Conservation (phyloP, 768 basidiomycete genomes). For the Tylopilus sp. region DNA sequence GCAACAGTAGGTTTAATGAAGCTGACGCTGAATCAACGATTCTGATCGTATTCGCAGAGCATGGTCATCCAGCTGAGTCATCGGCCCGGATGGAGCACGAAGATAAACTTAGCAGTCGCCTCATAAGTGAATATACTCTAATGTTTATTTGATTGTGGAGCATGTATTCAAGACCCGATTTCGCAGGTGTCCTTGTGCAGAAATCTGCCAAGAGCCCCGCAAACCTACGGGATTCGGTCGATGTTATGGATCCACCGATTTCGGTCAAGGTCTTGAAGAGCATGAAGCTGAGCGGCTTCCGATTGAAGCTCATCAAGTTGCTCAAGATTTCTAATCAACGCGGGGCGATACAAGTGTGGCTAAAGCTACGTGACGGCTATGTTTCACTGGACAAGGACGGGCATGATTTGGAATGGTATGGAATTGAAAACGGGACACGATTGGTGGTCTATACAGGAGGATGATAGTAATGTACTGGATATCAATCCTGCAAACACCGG, state of each 20-base stretch:
- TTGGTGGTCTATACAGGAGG: conserved; percentile 28
- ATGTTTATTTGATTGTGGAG: neutral
- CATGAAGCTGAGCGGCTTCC: conserved; percentile 64
- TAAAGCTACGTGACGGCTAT: conserved; percentile 50
- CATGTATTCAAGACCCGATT: conserved; percentile 2
- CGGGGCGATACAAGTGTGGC: conserved; percentile 47
- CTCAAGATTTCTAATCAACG: conserved; percentile 29
- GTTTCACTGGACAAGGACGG: conserved; percentile 48
- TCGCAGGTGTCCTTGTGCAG: conserved; percentile 31
- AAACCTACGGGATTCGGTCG: conserved; percentile 19
- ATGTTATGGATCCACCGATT: conserved; percentile 19
- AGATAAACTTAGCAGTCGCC: conserved; percentile 55
- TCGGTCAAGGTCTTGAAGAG: conserved; percentile 58
- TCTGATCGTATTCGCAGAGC: conserved; percentile 38
- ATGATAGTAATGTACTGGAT: conserved; percentile 2
- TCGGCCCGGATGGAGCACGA: conserved; percentile 28
- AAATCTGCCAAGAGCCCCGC: conserved; percentile 17
- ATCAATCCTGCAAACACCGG: conserved; percentile 7
- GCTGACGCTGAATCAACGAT: neutral
- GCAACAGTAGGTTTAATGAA: conserved; percentile 45
- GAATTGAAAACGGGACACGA: conserved; percentile 54
- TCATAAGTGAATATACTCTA: conserved; percentile 55
- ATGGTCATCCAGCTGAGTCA: conserved; percentile 49
- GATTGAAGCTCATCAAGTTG: conserved; percentile 59
- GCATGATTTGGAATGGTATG: conserved; percentile 66